Evolutionary conservation across 306 rosid species (phyloP), one percentile per base, ranked within the genome.

Genomic region (Dryas octopetala): DNA sequence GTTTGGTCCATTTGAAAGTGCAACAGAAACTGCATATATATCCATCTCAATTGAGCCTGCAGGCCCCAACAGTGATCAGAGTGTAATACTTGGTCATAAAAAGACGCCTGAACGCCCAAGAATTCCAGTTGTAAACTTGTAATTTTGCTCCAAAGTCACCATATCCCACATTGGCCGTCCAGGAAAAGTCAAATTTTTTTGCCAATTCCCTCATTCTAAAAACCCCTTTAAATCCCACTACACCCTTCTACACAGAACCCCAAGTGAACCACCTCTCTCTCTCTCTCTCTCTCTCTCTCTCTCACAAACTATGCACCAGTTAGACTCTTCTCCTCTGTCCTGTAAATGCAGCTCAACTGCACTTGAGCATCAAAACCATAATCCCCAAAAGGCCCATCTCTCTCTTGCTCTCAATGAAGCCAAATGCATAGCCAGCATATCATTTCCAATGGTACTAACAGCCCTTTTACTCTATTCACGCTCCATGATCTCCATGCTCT

Each of bases 401-500:
- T 78, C 85, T 26, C 75, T 74, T 9, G 83, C 75, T 51, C 15
- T 90, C 17, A 19, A 45, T 0, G 98, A 95, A 79, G 83, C 93
- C 7, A 88, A 73, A 16, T 69, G 75, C 75, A 89, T 95, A 59
- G 76, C 81, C 32, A 45, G 74, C 13, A 84, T 89, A 23, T 59
- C 97, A 14, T 59, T 91, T 6, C 97, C 98, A 2, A 90, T 95
- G 98, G 81, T 90, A 4, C 15, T 91, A 14, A 91, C 97, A 0
- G 97, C 96, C 0, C 59, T 95, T 1, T 53, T 91, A 10, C 88
- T 95, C 45, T 95, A 95, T 41, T 86, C 89, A 2, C 97, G 98
- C 45, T 90, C 97, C n/a, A 69, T 95, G 61, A 87, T 95, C 54
- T 95, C 98, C 76, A 91, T 95, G 96, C 83, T 95, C 28, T 90